A percentile compares a stretch with the other conserved stretches of the same genome.
Evolutionary conservation across 441 rosid species (phyloP).

Genomic region (Erodium trifolium): DNA sequence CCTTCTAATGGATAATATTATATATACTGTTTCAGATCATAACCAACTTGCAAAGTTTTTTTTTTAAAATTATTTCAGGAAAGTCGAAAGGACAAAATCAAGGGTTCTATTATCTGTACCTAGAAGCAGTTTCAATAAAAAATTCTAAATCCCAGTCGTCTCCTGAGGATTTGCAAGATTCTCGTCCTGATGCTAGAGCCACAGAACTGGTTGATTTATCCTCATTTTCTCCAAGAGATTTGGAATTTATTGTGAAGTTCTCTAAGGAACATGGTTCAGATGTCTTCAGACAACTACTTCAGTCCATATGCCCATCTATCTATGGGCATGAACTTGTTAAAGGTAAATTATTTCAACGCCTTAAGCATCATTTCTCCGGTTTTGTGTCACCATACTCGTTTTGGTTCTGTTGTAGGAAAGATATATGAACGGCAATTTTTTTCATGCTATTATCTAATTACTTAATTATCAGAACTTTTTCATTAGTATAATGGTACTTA

Average conservation of each 20-base stretch:
- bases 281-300: slow-evolving; percentile 68
- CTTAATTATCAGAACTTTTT: slow-evolving; percentile 9
- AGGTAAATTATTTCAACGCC: slow-evolving; percentile 36
- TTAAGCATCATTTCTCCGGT: slow-evolving; percentile 7
- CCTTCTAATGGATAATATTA: no score
- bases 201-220: slow-evolving; percentile 61
- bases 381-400: background rate
- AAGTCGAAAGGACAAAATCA: slow-evolving; percentile 80
- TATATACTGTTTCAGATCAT: background rate
- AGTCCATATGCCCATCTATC: slow-evolving; percentile 90
- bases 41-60: background rate
- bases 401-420: background rate
- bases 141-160: slow-evolving; percentile 74
- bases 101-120: slow-evolving; percentile 83
- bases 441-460: slow-evolving; percentile 3
- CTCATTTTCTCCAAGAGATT: slow-evolving; percentile 73
- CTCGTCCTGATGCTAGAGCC: slow-evolving; percentile 36
- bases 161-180: slow-evolving; percentile 47
- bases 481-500: background rate
- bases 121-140: slow-evolving; percentile 77
- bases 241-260: slow-evolving; percentile 90
- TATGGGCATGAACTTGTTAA: slow-evolving; percentile 97
- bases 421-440: background rate
- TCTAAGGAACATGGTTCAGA: slow-evolving; percentile 81
- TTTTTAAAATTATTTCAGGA: slow-evolving; percentile 40